Evolutionary conservation across 1,284 basidiomycete genomes (phyloP), one percentile per base, ranked within the genome.

Genomic region (Athelia psychrophila): DNA sequence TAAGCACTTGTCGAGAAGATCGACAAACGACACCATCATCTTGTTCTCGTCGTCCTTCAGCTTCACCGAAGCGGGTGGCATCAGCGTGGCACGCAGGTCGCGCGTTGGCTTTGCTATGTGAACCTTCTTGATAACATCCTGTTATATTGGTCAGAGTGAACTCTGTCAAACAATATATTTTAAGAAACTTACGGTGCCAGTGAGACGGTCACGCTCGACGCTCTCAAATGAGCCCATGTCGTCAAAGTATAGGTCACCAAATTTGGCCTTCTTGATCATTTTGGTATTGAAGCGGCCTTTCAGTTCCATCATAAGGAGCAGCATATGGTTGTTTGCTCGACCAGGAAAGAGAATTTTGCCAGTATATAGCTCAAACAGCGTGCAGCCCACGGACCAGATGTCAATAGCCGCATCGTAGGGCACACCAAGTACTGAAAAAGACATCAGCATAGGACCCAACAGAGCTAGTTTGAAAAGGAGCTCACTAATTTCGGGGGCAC

Each of bases 341-440:
- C 96, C 97, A 0, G 97, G 95, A 66, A 99, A 95, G 25, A 99
- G 83, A 52, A 99, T 99, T 75, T 98, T 98, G 68, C 97, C 97
- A 2, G 96, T 99, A 71, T 95, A 98, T 4, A 99, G 78, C 69
- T 99, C 97, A 71, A 95, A 99, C 6, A 99, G 77, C 3, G 97
- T 99, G 70, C 97, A 99, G 1, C 94, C 97, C 49, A 97, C 86
- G 1, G 95, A 97, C 97, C 97, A 99, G 42, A 97, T 84, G 65
- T 99, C 97, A 35, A 99, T 81, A 0, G 95, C 81, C 12, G 91
- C 87, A 70, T 98, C 97, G 64, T 98, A 98, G 0, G 95, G 92
- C 38, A 93, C 83, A 16, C 97, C 97, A 49, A 99, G 83, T 63
- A 99, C 95, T 97, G 60, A 25, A 50, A 50, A 44, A 19, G 40